A percentile compares a stretch with the other conserved stretches of the same genome.
Evolutionary conservation across 2,329 filamentous ascomycete genomes (phyloP).

Genomic region (Xylariaceae sp.): DNA sequence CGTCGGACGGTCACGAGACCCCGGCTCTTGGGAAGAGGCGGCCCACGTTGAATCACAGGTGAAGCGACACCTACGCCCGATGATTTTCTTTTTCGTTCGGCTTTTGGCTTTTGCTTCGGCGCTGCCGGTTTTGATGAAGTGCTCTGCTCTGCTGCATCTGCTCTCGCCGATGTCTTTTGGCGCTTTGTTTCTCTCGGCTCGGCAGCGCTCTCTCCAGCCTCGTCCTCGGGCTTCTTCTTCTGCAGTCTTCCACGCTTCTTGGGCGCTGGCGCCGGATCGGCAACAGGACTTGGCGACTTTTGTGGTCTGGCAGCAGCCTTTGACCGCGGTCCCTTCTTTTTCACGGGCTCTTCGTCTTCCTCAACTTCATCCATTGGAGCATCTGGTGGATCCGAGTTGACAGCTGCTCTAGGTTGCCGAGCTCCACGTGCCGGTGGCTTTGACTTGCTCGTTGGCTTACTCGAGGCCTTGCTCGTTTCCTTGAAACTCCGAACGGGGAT

Average conservation of each 20-base stretch:
- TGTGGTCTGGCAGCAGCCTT: conserved; percentile 18
- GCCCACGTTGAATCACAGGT: conserved; percentile 46
- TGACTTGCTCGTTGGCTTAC: conserved; percentile 20
- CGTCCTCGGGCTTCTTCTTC: conserved; percentile 15
- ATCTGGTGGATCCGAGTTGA: conserved; percentile 20
- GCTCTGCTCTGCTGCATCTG: conserved; percentile 21
- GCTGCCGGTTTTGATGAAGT: conserved; percentile 21
- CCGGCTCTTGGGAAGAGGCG: conserved; percentile 50
- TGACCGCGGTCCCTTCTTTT: conserved; percentile 28
- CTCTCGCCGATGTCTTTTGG: conserved; percentile 19
- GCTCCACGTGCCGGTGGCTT: conserved; percentile 23
- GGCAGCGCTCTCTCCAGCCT: conserved; percentile 20
- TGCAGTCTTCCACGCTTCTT: conserved; percentile 25
- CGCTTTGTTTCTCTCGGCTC: conserved; percentile 26
- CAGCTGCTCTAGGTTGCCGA: conserved; percentile 26
- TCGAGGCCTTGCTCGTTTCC: conserved; percentile 21
- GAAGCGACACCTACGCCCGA: conserved; percentile 42
- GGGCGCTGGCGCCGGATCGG: conserved; percentile 14
- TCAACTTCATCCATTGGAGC: conserved; percentile 15
- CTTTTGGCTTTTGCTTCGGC: conserved; percentile 30
- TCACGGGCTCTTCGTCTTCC: conserved; percentile 24
- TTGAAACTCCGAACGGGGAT: conserved; percentile 18
- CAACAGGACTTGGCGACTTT: conserved; percentile 15
- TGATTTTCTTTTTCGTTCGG: conserved; percentile 35
- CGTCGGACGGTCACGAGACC: conserved; percentile 50